Conservation (phyloP, 352 stramenopile genomes). For the Saprolegnia parasitica region DNA sequence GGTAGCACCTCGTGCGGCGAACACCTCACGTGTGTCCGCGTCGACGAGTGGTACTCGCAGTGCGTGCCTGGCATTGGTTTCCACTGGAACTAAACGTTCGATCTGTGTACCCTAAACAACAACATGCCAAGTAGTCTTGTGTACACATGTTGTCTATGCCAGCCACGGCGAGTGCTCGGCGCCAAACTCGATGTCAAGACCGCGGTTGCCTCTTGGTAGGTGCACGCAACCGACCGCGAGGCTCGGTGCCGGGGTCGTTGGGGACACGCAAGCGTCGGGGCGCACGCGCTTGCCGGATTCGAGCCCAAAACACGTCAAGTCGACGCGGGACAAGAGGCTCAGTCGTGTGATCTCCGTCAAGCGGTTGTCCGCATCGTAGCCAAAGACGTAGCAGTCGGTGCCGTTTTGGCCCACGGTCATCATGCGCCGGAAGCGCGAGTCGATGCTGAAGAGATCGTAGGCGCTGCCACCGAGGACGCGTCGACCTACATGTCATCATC, state of each 20-base stretch:
- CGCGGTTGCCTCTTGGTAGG: background rate
- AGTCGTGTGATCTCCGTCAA: conserved; percentile 5
- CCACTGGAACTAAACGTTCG: background rate
- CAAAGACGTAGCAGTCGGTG: conserved; percentile 13
- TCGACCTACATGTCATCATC: background rate
- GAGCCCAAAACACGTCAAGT: background rate
- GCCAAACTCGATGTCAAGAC: background rate
- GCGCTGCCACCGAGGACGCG: background rate
- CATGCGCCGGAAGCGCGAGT: background rate
- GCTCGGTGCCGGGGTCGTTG: background rate
- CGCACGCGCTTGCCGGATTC: background rate
- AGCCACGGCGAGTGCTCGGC: background rate
- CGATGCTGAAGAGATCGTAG: background rate
- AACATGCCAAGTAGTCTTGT: no score
- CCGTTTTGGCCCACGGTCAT: background rate
- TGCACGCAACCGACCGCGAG: background rate
- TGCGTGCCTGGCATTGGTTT: conserved; percentile 17
- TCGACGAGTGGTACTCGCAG: conserved; percentile 25
- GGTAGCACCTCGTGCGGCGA: conserved; percentile 10
- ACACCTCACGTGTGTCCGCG: background rate
- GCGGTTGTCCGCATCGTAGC: background rate
- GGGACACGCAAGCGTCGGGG: background rate
- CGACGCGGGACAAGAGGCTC: conserved; percentile 8
- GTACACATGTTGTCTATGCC: background rate
- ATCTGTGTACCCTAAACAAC: no score